Conservation (phyloP, 495 filamentous ascomycete species). For the Talaromyces thailandensis region DNA sequence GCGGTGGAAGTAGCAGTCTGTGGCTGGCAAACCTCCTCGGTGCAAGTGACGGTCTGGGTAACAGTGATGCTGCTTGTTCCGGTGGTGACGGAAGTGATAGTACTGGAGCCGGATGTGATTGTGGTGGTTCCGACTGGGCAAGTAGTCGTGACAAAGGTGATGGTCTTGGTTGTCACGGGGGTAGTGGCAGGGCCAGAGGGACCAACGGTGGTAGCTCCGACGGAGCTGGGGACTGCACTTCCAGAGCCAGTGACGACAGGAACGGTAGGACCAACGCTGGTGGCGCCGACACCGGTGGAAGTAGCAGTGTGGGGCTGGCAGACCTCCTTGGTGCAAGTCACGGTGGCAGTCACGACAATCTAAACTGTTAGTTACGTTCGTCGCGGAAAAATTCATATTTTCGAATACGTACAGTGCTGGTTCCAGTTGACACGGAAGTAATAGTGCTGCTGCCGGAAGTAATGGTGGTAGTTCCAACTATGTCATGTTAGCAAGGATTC, state of each 20-base stretch:
- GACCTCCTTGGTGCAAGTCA: constrained; percentile 7
- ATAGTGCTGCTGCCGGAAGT: constrained; percentile 2
- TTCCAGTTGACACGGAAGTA: neutral
- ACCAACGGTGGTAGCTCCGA: neutral
- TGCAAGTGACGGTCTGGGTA: constrained; percentile 4
- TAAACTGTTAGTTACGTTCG: no score
- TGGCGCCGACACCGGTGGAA: neutral
- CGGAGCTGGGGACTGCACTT: neutral
- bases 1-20: constrained; percentile 1
- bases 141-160: constrained; percentile 8
- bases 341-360: constrained; percentile 2
- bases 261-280: neutral
- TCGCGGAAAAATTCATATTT: no score
- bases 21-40: constrained; percentile 4
- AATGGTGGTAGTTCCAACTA: neutral
- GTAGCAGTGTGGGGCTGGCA: constrained; percentile 5
- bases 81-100: neutral
- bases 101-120: neutral
- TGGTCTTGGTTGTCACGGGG: constrained; percentile 1
- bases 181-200: neutral
- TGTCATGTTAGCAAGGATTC: no score
- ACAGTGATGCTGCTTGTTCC: constrained; percentile 4
- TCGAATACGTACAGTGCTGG: neutral
- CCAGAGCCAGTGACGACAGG: neutral
- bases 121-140: constrained; percentile 2